A percentile compares a stretch with the other conserved stretches of the same genome.
Evolutionary conservation across 2,329 filamentous ascomycete genomes (phyloP).

Genomic region (Cladophialophora chaetospira): DNA sequence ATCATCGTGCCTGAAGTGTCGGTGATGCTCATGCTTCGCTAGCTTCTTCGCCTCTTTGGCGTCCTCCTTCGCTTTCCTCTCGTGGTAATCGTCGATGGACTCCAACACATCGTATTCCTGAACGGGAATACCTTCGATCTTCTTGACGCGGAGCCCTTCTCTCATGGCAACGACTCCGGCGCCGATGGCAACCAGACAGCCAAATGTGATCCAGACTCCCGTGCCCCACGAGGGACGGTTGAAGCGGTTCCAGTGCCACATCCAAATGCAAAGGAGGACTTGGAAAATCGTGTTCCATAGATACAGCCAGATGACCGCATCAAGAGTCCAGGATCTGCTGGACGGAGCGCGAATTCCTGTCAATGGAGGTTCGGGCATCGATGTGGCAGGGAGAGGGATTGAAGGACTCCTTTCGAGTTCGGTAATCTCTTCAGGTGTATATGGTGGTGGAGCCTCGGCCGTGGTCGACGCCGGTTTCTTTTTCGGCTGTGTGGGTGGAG

Average conservation of each 20-base stretch:
- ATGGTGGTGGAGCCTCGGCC: slow-evolving; percentile 26
- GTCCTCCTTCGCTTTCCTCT: slow-evolving; percentile 30
- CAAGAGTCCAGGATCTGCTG: slow-evolving; percentile 73
- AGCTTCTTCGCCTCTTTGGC: slow-evolving; percentile 29
- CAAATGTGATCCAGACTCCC: slow-evolving; percentile 74
- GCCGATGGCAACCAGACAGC: slow-evolving; percentile 67
- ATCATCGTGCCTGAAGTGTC: slow-evolving; percentile 9
- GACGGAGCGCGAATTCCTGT: slow-evolving; percentile 70
- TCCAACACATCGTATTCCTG: slow-evolving; percentile 53
- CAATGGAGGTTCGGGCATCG: slow-evolving; percentile 67
- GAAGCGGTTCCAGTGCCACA: slow-evolving; percentile 78
- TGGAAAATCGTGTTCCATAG: slow-evolving; percentile 79
- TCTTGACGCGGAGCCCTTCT: slow-evolving; percentile 72
- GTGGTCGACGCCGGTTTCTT: slow-evolving; percentile 19
- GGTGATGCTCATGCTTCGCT: slow-evolving; percentile 16
- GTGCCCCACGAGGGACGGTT: slow-evolving; percentile 78
- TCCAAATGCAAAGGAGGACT: slow-evolving; percentile 70
- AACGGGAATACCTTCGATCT: slow-evolving; percentile 70
- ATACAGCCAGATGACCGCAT: slow-evolving; percentile 77
- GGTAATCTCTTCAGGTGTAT: slow-evolving; percentile 53
- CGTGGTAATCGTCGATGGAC: slow-evolving; percentile 33
- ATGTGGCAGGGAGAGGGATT: slow-evolving; percentile 65
- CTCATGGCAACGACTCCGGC: slow-evolving; percentile 71
- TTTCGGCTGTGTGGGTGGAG: slow-evolving; percentile 31
- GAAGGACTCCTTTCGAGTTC: slow-evolving; percentile 52